A percentile compares a stretch with the other conserved stretches of the same genome.
Evolutionary conservation across 768 basidiomycete species (phyloP).

Genomic region (Scleroderma citrinum): DNA sequence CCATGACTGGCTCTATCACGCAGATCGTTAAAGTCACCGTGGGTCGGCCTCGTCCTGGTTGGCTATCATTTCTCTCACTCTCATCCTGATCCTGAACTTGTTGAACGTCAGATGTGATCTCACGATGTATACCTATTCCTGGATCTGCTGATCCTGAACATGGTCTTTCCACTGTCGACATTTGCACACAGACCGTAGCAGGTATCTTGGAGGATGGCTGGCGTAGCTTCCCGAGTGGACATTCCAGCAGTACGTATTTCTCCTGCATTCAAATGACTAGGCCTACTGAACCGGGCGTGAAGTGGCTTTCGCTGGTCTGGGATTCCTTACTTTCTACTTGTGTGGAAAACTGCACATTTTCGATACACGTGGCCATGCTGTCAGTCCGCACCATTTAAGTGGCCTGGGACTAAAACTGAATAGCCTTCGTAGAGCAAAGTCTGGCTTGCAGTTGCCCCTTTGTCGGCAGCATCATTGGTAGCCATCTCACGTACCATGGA

Average conservation of each 20-base stretch:
- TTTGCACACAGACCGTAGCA: slow-evolving; percentile 70
- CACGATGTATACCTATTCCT: slow-evolving; percentile 53
- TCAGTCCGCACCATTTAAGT: slow-evolving; percentile 28
- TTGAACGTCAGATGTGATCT: slow-evolving; percentile 16
- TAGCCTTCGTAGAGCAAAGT: slow-evolving; percentile 51
- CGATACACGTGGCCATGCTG: slow-evolving; percentile 68
- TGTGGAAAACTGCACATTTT: slow-evolving; percentile 90
- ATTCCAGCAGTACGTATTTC: slow-evolving; percentile 65
- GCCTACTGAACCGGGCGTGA: not conserved
- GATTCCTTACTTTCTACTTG: slow-evolving; percentile 82
- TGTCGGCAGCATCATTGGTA: slow-evolving; percentile 65
- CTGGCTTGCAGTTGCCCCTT: slow-evolving; percentile 75
- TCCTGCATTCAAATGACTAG: not conserved
- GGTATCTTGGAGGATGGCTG: slow-evolving; percentile 71
- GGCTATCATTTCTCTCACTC: not conserved
- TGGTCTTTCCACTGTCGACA: slow-evolving; percentile 61
- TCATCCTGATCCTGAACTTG: not conserved
- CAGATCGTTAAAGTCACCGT: slow-evolving; percentile 81
- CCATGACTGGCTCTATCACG: slow-evolving; percentile 72
- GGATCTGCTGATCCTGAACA: slow-evolving; percentile 63
- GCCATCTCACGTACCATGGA: slow-evolving; percentile 91
- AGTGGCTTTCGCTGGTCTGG: slow-evolving; percentile 92
- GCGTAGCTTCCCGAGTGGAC: slow-evolving; percentile 88
- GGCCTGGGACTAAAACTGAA: slow-evolving; percentile 2
- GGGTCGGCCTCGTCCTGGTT: slow-evolving; percentile 84